These are phyloP conservation scores for Trichoderma breve DNA, from an alignment of 2,329 filamentous ascomycete genomes.

Conservation along the genomic window DNA sequence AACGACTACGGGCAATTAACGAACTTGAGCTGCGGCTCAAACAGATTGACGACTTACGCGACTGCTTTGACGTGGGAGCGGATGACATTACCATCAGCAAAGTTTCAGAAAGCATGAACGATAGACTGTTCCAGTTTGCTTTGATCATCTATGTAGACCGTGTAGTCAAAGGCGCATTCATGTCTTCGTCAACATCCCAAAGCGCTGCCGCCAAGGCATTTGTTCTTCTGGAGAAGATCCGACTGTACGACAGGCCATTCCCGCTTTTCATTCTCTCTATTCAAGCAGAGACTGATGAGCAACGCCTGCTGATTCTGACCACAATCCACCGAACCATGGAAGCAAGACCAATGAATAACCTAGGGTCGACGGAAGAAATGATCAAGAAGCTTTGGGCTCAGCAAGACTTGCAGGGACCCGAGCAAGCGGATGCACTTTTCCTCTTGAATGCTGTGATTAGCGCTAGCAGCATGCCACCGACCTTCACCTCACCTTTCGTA, in stretches of 20 bases:
- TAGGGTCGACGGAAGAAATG: slow-evolving; percentile 9
- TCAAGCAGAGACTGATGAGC: slow-evolving; percentile 17
- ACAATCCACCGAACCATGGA: slow-evolving; percentile 1
- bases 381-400: slow-evolving; percentile 16
- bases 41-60: slow-evolving; percentile 12
- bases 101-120: background rate
- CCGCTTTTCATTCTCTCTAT: slow-evolving; percentile 9
- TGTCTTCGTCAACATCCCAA: slow-evolving; percentile 3
- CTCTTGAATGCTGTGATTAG: slow-evolving; percentile 18
- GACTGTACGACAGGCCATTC: slow-evolving; percentile 12
- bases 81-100: slow-evolving; percentile 7
- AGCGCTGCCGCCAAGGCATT: slow-evolving; percentile 12
- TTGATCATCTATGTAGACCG: slow-evolving; percentile 18
- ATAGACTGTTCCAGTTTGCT: slow-evolving; percentile 13
- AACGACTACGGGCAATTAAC: slow-evolving; percentile 3
- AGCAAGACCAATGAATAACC: slow-evolving; percentile 11
- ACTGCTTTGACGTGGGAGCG: slow-evolving; percentile 3
- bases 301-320: slow-evolving; percentile 2
- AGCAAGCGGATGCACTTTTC: slow-evolving; percentile 17
- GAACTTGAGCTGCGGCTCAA: slow-evolving; percentile 9
- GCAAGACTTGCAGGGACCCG: slow-evolving; percentile 18
- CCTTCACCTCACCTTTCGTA: slow-evolving; percentile 14
- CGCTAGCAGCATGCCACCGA: slow-evolving; percentile 13
- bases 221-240: slow-evolving; percentile 2
- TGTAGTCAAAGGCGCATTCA: slow-evolving; percentile 12